Evolutionary conservation across 75 land plant species (phyloP).

Genomic region (Sequoia sempervirens): DNA sequence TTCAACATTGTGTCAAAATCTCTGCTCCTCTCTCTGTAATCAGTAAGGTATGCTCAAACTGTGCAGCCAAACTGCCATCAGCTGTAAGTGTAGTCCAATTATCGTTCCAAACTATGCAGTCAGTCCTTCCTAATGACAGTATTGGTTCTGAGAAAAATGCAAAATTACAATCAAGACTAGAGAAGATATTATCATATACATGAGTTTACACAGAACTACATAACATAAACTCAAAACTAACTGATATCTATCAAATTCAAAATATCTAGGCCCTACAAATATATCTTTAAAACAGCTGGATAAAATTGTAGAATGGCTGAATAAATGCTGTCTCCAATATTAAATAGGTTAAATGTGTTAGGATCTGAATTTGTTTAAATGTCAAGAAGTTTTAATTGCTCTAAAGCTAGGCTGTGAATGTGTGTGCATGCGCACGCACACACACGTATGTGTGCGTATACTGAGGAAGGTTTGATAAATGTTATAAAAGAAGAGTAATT

Average conservation of each 20-base stretch:
- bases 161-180: neutral
- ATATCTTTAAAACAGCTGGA: neutral
- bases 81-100: slow-evolving; percentile 86
- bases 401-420: neutral
- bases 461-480: too few relatives aligned
- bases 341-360: neutral
- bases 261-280: neutral
- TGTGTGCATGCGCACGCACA: too few relatives aligned
- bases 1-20: slow-evolving; percentile 57
- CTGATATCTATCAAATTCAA: neutral
- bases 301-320: neutral
- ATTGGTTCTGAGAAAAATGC: slow-evolving; percentile 80
- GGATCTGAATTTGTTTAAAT: neutral
- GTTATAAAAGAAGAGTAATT: too few relatives aligned
- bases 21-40: slow-evolving; percentile 80
- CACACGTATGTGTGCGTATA: too few relatives aligned
- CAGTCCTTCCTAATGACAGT: slow-evolving; percentile 68
- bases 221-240: neutral
- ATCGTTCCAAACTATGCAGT: slow-evolving; percentile 73
- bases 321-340: neutral
- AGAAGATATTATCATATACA: neutral
- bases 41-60: slow-evolving; percentile 85
- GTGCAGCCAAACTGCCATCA: slow-evolving; percentile 84
- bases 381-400: neutral
- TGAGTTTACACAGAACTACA: neutral